phyloP scores from a whole-genome alignment of 352 stramenopile species.

The Phytophthora ohioensis region DNA sequence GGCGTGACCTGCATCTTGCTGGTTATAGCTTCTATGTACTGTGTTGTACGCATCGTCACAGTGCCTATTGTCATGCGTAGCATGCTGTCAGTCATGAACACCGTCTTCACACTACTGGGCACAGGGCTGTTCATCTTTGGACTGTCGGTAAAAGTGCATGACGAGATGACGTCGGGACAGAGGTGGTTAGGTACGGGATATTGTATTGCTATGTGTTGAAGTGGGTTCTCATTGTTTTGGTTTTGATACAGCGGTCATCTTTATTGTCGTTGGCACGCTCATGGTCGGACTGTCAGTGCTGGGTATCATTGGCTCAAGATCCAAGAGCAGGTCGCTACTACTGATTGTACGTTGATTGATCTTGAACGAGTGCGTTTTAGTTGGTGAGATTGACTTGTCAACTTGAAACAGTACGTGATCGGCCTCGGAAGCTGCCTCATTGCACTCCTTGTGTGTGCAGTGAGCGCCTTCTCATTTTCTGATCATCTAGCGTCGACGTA shows the following conservation, averaged over 20 bases:
- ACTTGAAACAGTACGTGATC: slow-evolving; percentile 65
- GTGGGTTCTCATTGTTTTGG: background rate
- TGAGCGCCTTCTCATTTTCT: slow-evolving; percentile 75
- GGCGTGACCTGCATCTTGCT: slow-evolving; percentile 57
- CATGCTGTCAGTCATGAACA: slow-evolving; percentile 82
- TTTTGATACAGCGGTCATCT: slow-evolving; percentile 58
- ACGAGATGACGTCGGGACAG: slow-evolving; percentile 73
- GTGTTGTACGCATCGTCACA: slow-evolving; percentile 85
- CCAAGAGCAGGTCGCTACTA: slow-evolving; percentile 81
- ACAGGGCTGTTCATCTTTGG: slow-evolving; percentile 66
- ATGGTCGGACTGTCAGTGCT: slow-evolving; percentile 72
- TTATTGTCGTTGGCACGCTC: slow-evolving; percentile 75
- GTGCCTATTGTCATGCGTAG: slow-evolving; percentile 89
- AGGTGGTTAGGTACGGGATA: slow-evolving; percentile 71
- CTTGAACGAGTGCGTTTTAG: slow-evolving; percentile 7
- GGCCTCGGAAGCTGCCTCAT: slow-evolving; percentile 69
- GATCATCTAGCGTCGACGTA: slow-evolving; percentile 66
- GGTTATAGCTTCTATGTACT: slow-evolving; percentile 74
- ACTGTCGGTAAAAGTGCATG: slow-evolving; percentile 61
- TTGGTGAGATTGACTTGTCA: background rate
- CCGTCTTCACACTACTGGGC: slow-evolving; percentile 72
- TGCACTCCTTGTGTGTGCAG: slow-evolving; percentile 67
- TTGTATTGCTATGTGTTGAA: background rate
- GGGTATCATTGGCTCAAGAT: slow-evolving; percentile 69
- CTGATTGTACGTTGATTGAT: slow-evolving; percentile 66